These are phyloP conservation scores for Biancaea sappan DNA, from an alignment of 306 rosid species.

Conservation along the genomic window DNA sequence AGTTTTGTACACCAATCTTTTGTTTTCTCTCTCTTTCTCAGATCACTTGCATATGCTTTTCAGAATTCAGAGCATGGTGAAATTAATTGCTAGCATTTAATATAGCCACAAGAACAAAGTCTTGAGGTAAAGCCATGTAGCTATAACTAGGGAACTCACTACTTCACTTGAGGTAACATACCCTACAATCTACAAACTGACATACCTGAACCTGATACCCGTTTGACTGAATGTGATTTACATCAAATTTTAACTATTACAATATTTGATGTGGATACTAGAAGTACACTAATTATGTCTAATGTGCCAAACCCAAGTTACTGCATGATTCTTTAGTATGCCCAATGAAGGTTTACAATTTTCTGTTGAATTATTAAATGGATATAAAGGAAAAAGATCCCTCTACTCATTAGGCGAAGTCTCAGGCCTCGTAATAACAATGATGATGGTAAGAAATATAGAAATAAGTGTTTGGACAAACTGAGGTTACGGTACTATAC, in stretches of 20 bases:
- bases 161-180: background rate
- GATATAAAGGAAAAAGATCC: background rate
- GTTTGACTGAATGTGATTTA: background rate
- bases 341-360: background rate
- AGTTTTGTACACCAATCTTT: too few relatives aligned
- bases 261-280: background rate
- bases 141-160: background rate
- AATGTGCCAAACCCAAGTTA: background rate
- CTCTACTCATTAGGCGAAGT: background rate
- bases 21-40: too few relatives aligned
- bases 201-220: background rate
- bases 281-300: background rate
- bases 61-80: too few relatives aligned
- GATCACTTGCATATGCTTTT: too few relatives aligned
- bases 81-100: background rate
- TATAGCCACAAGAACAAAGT: background rate
- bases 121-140: background rate
- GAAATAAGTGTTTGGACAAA: too few relatives aligned
- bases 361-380: background rate
- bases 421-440: too few relatives aligned
- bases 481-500: too few relatives aligned
- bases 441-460: too few relatives aligned
- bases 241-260: background rate
- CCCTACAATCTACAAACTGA: background rate
- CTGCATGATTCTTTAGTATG: background rate